phyloP scores from a whole-genome alignment of 2,329 filamentous ascomycete genomes.

The Bipolaris victoriae region DNA sequence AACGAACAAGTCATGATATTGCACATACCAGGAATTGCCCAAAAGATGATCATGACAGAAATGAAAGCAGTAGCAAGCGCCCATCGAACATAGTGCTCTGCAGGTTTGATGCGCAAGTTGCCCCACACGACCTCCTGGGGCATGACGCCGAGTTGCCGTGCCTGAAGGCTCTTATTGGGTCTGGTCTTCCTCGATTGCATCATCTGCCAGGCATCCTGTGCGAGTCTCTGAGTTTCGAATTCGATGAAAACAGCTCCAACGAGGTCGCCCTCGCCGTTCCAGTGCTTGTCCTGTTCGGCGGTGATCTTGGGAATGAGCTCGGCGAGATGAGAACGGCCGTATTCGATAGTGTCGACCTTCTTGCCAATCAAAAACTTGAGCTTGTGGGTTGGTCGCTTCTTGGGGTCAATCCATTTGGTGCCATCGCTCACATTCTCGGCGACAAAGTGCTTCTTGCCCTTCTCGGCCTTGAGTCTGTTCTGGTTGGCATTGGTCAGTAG shows the following conservation, averaged over 20 bases:
- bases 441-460: constrained; percentile 53
- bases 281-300: constrained; percentile 69
- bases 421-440: constrained; percentile 52
- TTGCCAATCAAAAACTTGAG: constrained; percentile 52
- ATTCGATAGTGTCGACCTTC: constrained; percentile 77
- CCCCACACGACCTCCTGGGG: constrained; percentile 57
- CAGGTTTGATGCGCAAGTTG: constrained; percentile 50
- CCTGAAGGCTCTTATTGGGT: constrained; percentile 45
- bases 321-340: constrained; percentile 75
- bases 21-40: constrained; percentile 47
- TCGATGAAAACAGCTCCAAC: constrained; percentile 85
- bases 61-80: constrained; percentile 49
- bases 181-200: constrained; percentile 45
- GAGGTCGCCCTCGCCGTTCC: constrained; percentile 68
- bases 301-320: constrained; percentile 74
- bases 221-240: constrained; percentile 80
- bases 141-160: constrained; percentile 52
- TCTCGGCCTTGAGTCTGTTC: constrained; percentile 69
- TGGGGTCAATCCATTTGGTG: constrained; percentile 49
- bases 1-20: background rate
- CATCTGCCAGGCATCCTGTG: constrained; percentile 83
- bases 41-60: constrained; percentile 54
- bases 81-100: constrained; percentile 41
- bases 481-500: constrained; percentile 63
- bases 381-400: constrained; percentile 50